A percentile compares a stretch with the other conserved stretches of the same genome.
Conservation (phyloP, 176 grass and related monocot genomes). For the Oryza meridionalis region DNA sequence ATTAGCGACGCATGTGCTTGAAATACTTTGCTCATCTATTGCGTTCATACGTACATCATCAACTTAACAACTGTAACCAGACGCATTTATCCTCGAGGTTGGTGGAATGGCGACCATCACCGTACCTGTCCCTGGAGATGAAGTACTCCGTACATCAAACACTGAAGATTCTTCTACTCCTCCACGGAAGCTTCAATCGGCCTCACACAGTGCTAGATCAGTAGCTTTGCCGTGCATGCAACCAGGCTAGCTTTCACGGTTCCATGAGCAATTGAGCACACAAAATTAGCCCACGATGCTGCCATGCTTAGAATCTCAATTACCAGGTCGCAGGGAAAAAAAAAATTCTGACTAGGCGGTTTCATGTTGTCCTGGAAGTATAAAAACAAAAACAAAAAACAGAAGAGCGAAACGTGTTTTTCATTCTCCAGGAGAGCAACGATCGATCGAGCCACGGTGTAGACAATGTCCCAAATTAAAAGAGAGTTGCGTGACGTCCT, state of each 20-base stretch:
- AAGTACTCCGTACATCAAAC: not conserved
- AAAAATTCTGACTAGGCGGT: not conserved
- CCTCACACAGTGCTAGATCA: not conserved
- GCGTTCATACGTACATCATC: conserved; percentile 16
- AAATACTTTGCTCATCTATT: conserved; percentile 4
- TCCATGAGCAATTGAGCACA: not conserved
- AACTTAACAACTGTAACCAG: not conserved
- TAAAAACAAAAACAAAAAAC: too few species aligned
- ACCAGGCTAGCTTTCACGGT: not conserved
- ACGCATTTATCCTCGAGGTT: not conserved
- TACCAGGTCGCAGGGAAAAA: not conserved
- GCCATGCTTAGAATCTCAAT: not conserved
- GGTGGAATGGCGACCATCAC: not conserved
- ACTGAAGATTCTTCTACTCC: not conserved
- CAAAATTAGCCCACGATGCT: not conserved
- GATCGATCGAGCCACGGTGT: not conserved
- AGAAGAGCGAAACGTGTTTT: not conserved
- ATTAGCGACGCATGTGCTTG: conserved; percentile 28
- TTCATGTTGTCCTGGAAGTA: not conserved
- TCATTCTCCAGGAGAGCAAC: not conserved
- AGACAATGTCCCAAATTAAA: not conserved
- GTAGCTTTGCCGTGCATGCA: not conserved
- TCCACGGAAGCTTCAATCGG: conserved; percentile 6
- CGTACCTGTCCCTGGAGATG: not conserved
- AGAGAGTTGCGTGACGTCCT: not conserved